A percentile compares a stretch with the other conserved stretches of the same genome.
These are phyloP conservation scores for Lentithecium fluviatile DNA, from an alignment of 495 filamentous ascomycete genomes.

Conservation along the genomic window DNA sequence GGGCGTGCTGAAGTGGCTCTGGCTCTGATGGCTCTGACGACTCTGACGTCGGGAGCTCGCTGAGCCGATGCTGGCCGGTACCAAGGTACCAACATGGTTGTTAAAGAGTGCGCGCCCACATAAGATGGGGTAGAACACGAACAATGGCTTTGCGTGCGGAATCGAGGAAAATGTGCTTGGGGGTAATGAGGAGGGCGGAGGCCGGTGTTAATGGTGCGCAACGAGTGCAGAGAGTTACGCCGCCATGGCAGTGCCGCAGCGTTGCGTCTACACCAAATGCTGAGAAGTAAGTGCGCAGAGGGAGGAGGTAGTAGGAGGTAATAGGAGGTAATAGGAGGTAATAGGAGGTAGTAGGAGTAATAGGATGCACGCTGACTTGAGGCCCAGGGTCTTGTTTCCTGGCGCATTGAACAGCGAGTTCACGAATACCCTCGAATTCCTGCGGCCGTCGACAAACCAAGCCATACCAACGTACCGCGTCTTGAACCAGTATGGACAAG, in stretches of 20 bases:
- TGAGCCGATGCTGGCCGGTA: slow-evolving; percentile 31
- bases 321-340: too few species aligned
- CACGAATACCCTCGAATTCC: slow-evolving; percentile 72
- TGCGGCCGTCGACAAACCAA: slow-evolving; percentile 61
- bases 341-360: too few species aligned
- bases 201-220: slow-evolving; percentile 15
- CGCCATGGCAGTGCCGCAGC: slow-evolving; percentile 21
- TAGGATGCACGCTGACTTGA: slow-evolving; percentile 4
- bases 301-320: too few species aligned
- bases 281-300: slow-evolving; percentile 21
- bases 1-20: too few species aligned
- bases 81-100: slow-evolving; percentile 28
- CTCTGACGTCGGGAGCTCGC: slow-evolving; percentile 2
- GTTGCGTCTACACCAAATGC: slow-evolving; percentile 30
- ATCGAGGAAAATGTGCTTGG: slow-evolving; percentile 8
- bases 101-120: slow-evolving; percentile 4
- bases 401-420: slow-evolving; percentile 95
- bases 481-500: slow-evolving; percentile 75
- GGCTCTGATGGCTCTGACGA: too few species aligned
- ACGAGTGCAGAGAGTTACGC: slow-evolving; percentile 3
- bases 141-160: slow-evolving; percentile 28
- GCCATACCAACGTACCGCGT: slow-evolving; percentile 85
- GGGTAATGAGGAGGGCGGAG: background rate
- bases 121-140: background rate
- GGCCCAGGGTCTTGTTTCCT: slow-evolving; percentile 75